Percentiles rank a stretch among this genome's conserved stretches.
These are phyloP conservation scores for Comarum palustre DNA, from an alignment of 306 rosid species.

Conservation along the genomic window DNA sequence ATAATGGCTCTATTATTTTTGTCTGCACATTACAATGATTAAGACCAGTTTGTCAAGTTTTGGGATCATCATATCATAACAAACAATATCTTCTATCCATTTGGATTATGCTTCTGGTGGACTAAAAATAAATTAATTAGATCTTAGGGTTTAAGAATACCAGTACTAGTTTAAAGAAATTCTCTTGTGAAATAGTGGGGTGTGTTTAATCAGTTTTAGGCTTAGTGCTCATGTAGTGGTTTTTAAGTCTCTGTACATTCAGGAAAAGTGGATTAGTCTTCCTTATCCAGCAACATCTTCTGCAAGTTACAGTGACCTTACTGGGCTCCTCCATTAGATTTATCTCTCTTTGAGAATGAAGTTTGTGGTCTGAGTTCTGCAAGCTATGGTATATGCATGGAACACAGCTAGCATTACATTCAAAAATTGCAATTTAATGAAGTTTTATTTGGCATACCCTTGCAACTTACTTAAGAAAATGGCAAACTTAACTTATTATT, in stretches of 20 bases:
- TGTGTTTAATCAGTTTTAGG: constrained; percentile 1
- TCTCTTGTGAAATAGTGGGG: not conserved
- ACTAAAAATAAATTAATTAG: not conserved
- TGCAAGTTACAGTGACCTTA: constrained; percentile 22
- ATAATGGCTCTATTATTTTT: constrained; percentile 4
- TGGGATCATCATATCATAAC: not conserved
- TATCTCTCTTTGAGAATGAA: not conserved
- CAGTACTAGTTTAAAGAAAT: not conserved
- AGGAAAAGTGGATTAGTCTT: constrained; percentile 7
- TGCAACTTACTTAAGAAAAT: not conserved
- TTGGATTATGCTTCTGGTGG: constrained; percentile 25
- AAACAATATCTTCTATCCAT: constrained; percentile 4
- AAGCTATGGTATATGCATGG: not conserved
- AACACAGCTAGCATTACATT: not conserved
- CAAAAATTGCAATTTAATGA: not conserved
- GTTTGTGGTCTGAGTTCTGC: constrained; percentile 1
- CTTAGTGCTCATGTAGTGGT: constrained; percentile 4
- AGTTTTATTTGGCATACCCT: not conserved
- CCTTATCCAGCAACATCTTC: constrained; percentile 18
- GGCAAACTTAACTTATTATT: not conserved
- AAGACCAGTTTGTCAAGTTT: constrained; percentile 14
- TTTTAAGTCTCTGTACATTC: not conserved
- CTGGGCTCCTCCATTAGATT: constrained; percentile 7
- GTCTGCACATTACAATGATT: constrained; percentile 7
- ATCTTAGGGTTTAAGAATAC: not conserved